Conservation (phyloP, 306 rosid species). For the Ormosia semicastrata region DNA sequence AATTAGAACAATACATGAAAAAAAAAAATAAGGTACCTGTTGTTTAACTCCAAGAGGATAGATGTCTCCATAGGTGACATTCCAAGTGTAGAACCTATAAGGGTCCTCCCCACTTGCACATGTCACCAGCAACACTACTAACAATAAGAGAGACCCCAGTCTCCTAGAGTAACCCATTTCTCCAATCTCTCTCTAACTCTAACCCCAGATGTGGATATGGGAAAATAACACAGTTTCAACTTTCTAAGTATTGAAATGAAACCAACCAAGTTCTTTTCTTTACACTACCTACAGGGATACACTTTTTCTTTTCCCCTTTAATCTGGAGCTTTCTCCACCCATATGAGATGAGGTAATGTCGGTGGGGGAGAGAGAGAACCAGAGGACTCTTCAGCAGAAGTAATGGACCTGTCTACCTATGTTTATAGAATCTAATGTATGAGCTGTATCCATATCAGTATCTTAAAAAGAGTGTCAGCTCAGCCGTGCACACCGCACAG, state of each 20-base stretch:
- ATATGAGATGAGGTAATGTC: constrained; percentile 21
- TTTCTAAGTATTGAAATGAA: background rate
- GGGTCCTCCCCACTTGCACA: constrained; percentile 70
- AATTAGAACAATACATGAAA: background rate
- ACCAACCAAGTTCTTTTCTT: background rate
- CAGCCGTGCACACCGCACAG: too few species aligned
- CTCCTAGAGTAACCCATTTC: constrained; percentile 44
- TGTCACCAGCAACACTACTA: constrained; percentile 44
- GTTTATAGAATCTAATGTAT: constrained; percentile 18
- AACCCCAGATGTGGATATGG: background rate
- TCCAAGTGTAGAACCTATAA: constrained; percentile 79
- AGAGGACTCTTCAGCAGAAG: constrained; percentile 15
- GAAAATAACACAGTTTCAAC: background rate
- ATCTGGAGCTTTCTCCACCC: background rate
- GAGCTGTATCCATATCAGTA: constrained; percentile 46
- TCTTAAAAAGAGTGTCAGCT: background rate
- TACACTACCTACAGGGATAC: background rate
- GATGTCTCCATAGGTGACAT: constrained; percentile 83
- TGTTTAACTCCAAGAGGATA: constrained; percentile 91
- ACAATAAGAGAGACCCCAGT: constrained; percentile 23
- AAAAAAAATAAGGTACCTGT: constrained; percentile 42
- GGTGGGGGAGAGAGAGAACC: constrained; percentile 19
- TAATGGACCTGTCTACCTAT: background rate
- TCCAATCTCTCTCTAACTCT: constrained; percentile 12
- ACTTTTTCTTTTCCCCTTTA: constrained; percentile 3